phyloP scores from a whole-genome alignment of 2,329 filamentous ascomycete species.

The Neofusicoccum sp. region DNA sequence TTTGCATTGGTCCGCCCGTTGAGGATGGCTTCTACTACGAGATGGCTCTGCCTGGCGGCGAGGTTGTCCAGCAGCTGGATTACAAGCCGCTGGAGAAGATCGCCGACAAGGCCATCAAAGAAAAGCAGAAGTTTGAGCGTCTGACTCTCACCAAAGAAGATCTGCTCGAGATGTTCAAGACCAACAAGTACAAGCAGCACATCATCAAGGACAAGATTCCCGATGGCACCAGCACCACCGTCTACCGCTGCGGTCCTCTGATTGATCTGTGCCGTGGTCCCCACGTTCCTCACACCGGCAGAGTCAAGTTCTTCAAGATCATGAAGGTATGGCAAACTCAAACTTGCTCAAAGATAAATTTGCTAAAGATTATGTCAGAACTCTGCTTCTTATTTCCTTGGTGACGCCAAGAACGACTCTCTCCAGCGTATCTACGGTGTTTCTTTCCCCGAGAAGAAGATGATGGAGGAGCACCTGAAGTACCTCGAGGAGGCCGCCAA shows the following conservation, averaged over 20 bases:
- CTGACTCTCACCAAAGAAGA: constrained; percentile 87
- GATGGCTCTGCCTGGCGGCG: constrained; percentile 78
- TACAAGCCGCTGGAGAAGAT: constrained; percentile 82
- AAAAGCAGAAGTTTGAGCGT: constrained; percentile 93
- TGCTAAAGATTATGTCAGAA: constrained; percentile 45
- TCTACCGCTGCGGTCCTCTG: constrained; percentile 88
- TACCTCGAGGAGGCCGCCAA: constrained; percentile 98
- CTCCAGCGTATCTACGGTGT: constrained; percentile 96
- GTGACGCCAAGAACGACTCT: constrained; percentile 89
- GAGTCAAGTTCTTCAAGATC: constrained; percentile 92
- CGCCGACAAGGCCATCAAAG: constrained; percentile 83
- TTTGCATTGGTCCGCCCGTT: constrained; percentile 91
- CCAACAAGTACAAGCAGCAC: constrained; percentile 98
- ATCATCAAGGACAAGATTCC: constrained; percentile 92
- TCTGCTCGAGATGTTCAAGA: constrained; percentile 91
- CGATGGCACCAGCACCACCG: constrained; percentile 86
- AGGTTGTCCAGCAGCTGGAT: constrained; percentile 69
- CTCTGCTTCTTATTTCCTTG: constrained; percentile 85
- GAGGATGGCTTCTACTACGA: constrained; percentile 96
- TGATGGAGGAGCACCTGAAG: constrained; percentile 87
- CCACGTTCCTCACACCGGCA: constrained; percentile 88
- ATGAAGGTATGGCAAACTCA: constrained; percentile 60
- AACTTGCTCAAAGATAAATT: background rate
- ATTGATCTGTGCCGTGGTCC: constrained; percentile 96
- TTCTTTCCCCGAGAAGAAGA: constrained; percentile 95